Conservation (phyloP, 345 rosid genomes). For the Brassica napus region DNA sequence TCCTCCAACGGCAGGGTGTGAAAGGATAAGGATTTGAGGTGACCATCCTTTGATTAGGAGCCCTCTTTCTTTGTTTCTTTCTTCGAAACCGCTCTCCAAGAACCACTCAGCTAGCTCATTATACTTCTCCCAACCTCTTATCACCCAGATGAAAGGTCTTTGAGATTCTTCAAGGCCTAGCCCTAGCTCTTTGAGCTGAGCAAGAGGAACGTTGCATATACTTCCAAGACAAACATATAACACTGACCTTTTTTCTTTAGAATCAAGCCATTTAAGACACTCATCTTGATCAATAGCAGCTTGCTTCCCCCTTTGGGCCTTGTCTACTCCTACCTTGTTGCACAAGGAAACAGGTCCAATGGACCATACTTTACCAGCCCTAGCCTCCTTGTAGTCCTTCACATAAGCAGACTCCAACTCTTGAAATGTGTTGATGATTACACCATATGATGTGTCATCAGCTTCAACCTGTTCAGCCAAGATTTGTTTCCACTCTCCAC, state of each 20-base stretch:
- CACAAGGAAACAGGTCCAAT: slow-evolving; percentile 50
- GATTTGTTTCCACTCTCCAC: not conserved
- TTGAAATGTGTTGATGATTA: slow-evolving; percentile 47
- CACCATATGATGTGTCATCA: slow-evolving; percentile 41
- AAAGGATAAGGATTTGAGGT: slow-evolving; percentile 40
- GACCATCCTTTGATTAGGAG: slow-evolving; percentile 39
- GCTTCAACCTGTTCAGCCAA: slow-evolving; percentile 18
- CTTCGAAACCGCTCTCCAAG: slow-evolving; percentile 25
- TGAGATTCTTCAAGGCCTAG: not conserved
- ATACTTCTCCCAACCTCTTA: slow-evolving; percentile 19
- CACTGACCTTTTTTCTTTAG: not conserved
- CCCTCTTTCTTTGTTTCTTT: slow-evolving; percentile 26
- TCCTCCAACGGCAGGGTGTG: slow-evolving; percentile 37
- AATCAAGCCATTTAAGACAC: slow-evolving; percentile 51
- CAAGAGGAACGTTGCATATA: not conserved
- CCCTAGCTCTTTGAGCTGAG: not conserved
- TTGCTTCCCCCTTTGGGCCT: slow-evolving; percentile 46
- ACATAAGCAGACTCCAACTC: slow-evolving; percentile 45
- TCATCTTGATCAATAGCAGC: slow-evolving; percentile 17
- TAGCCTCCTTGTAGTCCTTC: slow-evolving; percentile 35
- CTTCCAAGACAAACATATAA: not conserved
- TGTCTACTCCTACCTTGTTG: slow-evolving; percentile 34
- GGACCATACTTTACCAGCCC: slow-evolving; percentile 46
- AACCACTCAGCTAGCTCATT: slow-evolving; percentile 39
- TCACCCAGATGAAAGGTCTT: not conserved